These are phyloP conservation scores for Ceratocystis harringtonii DNA, from an alignment of 2,329 filamentous ascomycete genomes.

Conservation along the genomic window DNA sequence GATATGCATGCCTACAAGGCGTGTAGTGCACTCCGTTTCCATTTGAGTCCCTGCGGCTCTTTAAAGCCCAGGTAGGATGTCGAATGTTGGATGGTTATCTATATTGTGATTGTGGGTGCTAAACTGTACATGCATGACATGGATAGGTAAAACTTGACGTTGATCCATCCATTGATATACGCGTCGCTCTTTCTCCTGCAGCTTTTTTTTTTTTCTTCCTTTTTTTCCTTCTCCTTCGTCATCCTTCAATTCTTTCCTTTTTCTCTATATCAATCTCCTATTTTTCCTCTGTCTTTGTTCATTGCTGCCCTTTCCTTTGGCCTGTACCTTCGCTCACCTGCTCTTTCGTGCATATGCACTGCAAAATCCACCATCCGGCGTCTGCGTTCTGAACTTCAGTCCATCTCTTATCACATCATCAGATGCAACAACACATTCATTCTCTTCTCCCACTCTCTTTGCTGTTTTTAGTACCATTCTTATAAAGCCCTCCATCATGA, in stretches of 20 bases:
- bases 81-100: too few species aligned
- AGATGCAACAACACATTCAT: slow-evolving; percentile 20
- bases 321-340: too few species aligned
- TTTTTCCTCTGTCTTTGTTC: slow-evolving; percentile 37
- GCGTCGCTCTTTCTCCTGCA: neutral
- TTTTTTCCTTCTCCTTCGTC: neutral
- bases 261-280: slow-evolving; percentile 17
- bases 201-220: neutral
- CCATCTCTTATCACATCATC: neutral
- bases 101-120: too few species aligned
- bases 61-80: too few species aligned
- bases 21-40: too few species aligned
- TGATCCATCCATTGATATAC: neutral
- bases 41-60: too few species aligned
- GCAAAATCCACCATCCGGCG: neutral
- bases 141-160: neutral
- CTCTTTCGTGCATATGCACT: neutral
- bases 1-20: too few species aligned
- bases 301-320: slow-evolving; percentile 16
- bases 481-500: slow-evolving; percentile 18
- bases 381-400: neutral
- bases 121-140: too few species aligned
- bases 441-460: slow-evolving; percentile 32
- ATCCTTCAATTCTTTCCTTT: neutral
- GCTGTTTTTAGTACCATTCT: neutral